Evolutionary conservation across 2,329 filamentous ascomycete species (phyloP).

Genomic region (Colletotrichum tanaceti): DNA sequence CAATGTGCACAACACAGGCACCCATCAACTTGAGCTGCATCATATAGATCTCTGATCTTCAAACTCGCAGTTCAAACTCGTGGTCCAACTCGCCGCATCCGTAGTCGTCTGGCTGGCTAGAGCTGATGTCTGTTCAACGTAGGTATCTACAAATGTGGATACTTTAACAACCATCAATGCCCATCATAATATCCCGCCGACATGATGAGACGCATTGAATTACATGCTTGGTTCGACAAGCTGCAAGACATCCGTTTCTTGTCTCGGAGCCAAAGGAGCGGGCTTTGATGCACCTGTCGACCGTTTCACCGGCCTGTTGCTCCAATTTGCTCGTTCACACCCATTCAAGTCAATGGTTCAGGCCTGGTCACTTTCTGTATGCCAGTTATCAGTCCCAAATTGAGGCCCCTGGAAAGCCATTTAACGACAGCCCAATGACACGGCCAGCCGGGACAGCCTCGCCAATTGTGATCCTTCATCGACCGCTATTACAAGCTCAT

Average conservation of each 20-base stretch:
- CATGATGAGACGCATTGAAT: constrained; percentile 18
- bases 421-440: constrained; percentile 29
- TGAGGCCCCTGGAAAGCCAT: constrained; percentile 25
- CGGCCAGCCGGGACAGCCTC: constrained; percentile 24
- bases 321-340: constrained; percentile 32
- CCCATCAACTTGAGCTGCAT: constrained; percentile 24
- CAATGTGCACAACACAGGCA: constrained; percentile 36
- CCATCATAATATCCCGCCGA: constrained; percentile 34
- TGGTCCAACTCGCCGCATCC: constrained; percentile 6
- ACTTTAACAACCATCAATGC: constrained; percentile 10
- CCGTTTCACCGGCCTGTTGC: constrained; percentile 1
- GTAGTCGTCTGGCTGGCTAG: constrained; percentile 1
- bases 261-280: constrained; percentile 15
- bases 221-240: constrained; percentile 21
- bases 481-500: constrained; percentile 30
- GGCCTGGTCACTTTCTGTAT: constrained; percentile 27
- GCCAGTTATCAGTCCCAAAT: constrained; percentile 29
- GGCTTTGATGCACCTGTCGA: constrained; percentile 15
- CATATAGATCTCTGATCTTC: constrained; percentile 28
- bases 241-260: constrained; percentile 4
- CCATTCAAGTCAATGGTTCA: constrained; percentile 18
- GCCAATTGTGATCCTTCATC: constrained; percentile 17
- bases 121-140: constrained; percentile 9
- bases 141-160: constrained; percentile 17
- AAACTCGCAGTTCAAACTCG: constrained; percentile 9